Evolutionary conservation across 2,329 filamentous ascomycete species (phyloP).

Genomic region (Botrytis squamosa): DNA sequence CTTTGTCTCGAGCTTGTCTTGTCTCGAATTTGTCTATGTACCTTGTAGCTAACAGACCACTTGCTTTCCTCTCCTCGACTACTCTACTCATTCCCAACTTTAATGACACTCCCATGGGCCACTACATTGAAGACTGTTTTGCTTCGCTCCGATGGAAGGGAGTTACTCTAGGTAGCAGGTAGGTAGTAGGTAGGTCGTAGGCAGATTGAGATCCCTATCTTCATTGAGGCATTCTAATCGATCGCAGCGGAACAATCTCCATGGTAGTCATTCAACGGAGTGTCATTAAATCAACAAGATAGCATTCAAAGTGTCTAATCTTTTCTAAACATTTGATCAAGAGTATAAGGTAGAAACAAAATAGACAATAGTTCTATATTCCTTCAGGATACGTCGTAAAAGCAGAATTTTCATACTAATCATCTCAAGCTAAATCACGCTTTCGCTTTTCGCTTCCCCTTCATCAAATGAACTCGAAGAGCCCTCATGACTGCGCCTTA

Average conservation of each 20-base stretch:
- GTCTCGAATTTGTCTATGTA: too few species aligned
- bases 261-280: neutral
- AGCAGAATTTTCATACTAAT: neutral
- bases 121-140: too few species aligned
- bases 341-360: neutral
- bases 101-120: too few species aligned
- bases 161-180: too few species aligned
- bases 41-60: neutral
- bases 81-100: too few species aligned
- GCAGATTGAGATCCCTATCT: too few species aligned
- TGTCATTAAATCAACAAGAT: neutral
- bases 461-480: neutral
- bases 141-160: too few species aligned
- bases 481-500: conserved; percentile 15
- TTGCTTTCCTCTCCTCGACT: neutral
- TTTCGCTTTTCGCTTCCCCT: neutral
- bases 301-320: neutral
- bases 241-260: too few species aligned
- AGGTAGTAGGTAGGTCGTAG: too few species aligned
- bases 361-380: neutral
- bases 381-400: neutral
- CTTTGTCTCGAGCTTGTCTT: too few species aligned
- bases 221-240: too few species aligned
- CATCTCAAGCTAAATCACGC: neutral
- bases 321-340: neutral